Percentiles rank a stretch among this genome's conserved stretches.
Conservation (phyloP, 2,329 filamentous ascomycete genomes). For the Aspergillus calidoustus region DNA sequence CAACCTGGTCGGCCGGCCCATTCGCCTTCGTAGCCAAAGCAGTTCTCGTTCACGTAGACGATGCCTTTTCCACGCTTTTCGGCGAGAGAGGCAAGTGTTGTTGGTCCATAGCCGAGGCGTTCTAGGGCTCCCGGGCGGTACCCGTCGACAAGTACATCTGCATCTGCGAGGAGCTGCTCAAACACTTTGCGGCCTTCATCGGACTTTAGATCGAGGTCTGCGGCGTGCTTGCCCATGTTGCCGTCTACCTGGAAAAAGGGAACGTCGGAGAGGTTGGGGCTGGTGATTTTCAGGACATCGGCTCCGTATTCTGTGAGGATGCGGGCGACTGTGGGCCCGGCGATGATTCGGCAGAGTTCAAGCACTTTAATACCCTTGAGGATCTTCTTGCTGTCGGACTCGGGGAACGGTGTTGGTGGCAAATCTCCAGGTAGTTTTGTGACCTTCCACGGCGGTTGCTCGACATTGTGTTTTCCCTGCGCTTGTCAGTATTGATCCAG, state of each 20-base stretch:
- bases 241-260: conserved; percentile 74
- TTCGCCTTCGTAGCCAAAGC: conserved; percentile 67
- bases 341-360: conserved; percentile 75
- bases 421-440: conserved; percentile 33
- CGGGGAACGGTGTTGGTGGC: conserved; percentile 34
- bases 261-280: conserved; percentile 69
- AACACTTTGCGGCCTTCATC: conserved; percentile 59
- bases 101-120: conserved; percentile 65
- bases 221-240: conserved; percentile 72
- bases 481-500: background rate
- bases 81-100: conserved; percentile 58
- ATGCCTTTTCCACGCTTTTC: conserved; percentile 63
- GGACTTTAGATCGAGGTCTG: conserved; percentile 66
- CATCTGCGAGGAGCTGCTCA: conserved; percentile 62
- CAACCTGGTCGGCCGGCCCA: conserved; percentile 69
- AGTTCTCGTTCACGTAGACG: conserved; percentile 72
- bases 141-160: conserved; percentile 70
- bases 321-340: conserved; percentile 70
- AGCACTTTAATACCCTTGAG: conserved; percentile 69
- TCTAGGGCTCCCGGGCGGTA: conserved; percentile 70
- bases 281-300: conserved; percentile 72
- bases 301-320: conserved; percentile 74
- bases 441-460: conserved; percentile 44
- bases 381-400: conserved; percentile 36
- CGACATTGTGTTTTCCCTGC: conserved; percentile 39